phyloP scores from a whole-genome alignment of 2,329 filamentous ascomycete genomes.

The Penicillium sp. region DNA sequence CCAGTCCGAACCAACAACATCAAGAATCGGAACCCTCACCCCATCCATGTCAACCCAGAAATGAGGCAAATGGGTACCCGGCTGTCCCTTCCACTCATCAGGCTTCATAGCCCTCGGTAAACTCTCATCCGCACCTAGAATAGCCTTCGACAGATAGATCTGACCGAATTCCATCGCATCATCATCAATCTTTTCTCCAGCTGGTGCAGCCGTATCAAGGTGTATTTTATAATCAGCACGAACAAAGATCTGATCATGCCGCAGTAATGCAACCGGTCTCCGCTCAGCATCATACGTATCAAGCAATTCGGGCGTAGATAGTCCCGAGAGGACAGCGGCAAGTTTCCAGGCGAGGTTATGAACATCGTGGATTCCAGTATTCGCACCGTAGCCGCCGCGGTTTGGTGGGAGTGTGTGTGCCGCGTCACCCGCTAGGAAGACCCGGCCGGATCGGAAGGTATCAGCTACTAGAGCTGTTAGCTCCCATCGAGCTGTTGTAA shows the following conservation, averaged over 20 bases:
- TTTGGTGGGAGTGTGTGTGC: constrained; percentile 32
- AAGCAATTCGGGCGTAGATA: constrained; percentile 26
- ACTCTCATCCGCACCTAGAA: constrained; percentile 9
- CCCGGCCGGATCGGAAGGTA: constrained; percentile 26
- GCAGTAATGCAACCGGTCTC: constrained; percentile 31
- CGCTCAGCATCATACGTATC: constrained; percentile 44
- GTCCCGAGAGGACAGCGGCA: constrained; percentile 30
- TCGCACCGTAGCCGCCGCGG: constrained; percentile 34
- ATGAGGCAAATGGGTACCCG: constrained; percentile 36
- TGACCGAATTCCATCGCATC: constrained; percentile 30
- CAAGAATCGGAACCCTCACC: constrained; percentile 30
- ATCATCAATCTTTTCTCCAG: constrained; percentile 20
- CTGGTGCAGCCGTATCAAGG: constrained; percentile 4
- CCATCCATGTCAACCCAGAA: constrained; percentile 28
- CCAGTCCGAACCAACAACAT: constrained; percentile 28
- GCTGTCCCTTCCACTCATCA: constrained; percentile 26
- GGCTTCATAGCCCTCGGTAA: constrained; percentile 19
- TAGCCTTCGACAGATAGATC: constrained; percentile 24
- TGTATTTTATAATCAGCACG: constrained; percentile 24
- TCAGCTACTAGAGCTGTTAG: constrained; percentile 30
- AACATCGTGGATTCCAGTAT: constrained; percentile 40
- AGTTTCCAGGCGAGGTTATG: constrained; percentile 49
- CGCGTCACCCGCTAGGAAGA: constrained; percentile 37
- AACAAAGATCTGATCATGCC: constrained; percentile 28
- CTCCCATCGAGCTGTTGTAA: constrained; percentile 36